Conservation (phyloP, 2,329 filamentous ascomycete species). For the Fusarium guadeloupense region DNA sequence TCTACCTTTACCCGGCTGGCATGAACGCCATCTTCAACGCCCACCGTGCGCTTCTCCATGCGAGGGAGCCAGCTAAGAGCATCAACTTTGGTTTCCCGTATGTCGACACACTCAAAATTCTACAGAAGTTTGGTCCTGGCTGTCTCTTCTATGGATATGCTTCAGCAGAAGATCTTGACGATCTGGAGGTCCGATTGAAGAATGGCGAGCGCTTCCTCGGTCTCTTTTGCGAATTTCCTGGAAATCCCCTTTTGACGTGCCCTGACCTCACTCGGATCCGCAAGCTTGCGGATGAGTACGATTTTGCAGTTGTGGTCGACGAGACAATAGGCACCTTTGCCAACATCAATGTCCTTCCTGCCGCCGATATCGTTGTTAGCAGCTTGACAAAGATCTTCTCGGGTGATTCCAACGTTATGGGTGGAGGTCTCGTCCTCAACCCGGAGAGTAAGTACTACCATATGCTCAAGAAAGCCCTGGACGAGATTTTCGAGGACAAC, state of each 20-base stretch:
- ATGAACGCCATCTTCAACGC: slow-evolving; percentile 97
- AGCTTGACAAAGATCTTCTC: slow-evolving; percentile 97
- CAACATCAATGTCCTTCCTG: slow-evolving; percentile 91
- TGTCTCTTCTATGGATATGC: slow-evolving; percentile 88
- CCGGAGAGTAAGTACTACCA: slow-evolving; percentile 75
- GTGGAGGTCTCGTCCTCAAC: slow-evolving; percentile 76
- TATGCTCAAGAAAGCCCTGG: slow-evolving; percentile 72
- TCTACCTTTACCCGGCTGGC: slow-evolving; percentile 87
- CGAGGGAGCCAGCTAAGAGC: slow-evolving; percentile 74
- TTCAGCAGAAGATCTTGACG: slow-evolving; percentile 79
- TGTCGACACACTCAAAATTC: slow-evolving; percentile 92
- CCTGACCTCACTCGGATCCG: slow-evolving; percentile 88
- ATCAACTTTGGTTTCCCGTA: slow-evolving; percentile 98
- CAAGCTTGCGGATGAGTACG: slow-evolving; percentile 79
- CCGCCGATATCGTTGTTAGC: slow-evolving; percentile 91
- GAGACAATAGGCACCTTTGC: slow-evolving; percentile 97
- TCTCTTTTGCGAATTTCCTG: slow-evolving; percentile 94
- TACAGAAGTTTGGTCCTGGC: slow-evolving; percentile 93
- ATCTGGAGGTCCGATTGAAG: slow-evolving; percentile 77
- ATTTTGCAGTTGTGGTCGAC: slow-evolving; percentile 91
- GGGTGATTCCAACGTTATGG: slow-evolving; percentile 98
- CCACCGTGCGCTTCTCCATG: slow-evolving; percentile 76
- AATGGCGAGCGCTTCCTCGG: slow-evolving; percentile 80
- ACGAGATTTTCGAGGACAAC: slow-evolving; percentile 80
- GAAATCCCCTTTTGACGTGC: slow-evolving; percentile 87